Evolutionary conservation across 2,329 filamentous ascomycete genomes (phyloP), one percentile per base, ranked within the genome.

Genomic region (Trichoderma simmonsii): DNA sequence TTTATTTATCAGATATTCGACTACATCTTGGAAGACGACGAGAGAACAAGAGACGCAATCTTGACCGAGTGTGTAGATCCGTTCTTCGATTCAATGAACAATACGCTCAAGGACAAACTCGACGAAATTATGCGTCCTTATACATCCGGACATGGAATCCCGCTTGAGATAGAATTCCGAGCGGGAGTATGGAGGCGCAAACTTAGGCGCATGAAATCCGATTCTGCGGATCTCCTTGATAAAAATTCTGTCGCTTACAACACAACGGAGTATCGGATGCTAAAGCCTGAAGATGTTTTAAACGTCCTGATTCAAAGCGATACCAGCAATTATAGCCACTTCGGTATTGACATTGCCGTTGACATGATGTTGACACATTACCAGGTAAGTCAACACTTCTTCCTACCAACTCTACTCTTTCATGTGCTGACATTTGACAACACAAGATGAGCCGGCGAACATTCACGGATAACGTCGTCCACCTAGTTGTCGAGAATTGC

Each of bases 1-100:
- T 85, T 85, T 64, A 80, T 83, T 0, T 81, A 84, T 28, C 74
- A 79, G 15, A 68, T 82, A 0, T 75, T 86, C 12, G 61, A 70
- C 8, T 74, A 84, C 69, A 75, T 84, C 8, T 72, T 77, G 2
- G 79, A 79, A 3, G 56, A 69, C 26, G 71, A 72, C 65, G 48
- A 64, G 32, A 28, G 28, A 18, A 72, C 71, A 12, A 39, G 64
- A 18, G 65, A 69, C 15, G 39, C 32, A 7, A 63, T 72, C 43
- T 30, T 68, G 56, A 15, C 11, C 9, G 57, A 63, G 6, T 70
- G 12, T 14, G 65, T 72, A 6, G 54, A 48, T 3, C 65, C 71
- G 12, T 43, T 15, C 4, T 70, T 72, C 24, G 28, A 72, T 9
- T 8, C 61, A 15, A 71, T 59, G 5, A 34, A 9, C 8, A n/a